phyloP scores from a whole-genome alignment of 2,329 filamentous ascomycete genomes.

The Epichloe sibirici region DNA sequence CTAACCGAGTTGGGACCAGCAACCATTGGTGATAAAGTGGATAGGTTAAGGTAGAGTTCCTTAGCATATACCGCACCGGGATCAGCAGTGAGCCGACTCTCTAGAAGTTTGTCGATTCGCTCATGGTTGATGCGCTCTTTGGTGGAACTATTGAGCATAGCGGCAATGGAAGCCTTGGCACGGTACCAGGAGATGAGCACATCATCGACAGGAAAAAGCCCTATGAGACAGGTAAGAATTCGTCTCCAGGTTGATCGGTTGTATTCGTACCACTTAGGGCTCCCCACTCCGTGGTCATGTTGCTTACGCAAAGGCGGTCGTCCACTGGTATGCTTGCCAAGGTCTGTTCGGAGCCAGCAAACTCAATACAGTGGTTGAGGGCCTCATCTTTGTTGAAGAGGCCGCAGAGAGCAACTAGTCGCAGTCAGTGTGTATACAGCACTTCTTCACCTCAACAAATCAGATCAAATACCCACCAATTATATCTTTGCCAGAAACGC shows the following conservation, averaged over 20 bases:
- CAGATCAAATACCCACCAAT: no score
- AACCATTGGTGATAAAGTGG: conserved; percentile 72
- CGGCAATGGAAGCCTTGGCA: conserved; percentile 60
- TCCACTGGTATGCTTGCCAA: conserved; percentile 61
- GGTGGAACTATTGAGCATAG: conserved; percentile 38
- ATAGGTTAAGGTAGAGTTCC: conserved; percentile 67
- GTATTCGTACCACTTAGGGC: conserved; percentile 32
- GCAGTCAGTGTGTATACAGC: conserved; percentile 27
- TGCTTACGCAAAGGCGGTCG: conserved; percentile 51
- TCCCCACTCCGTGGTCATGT: conserved; percentile 78
- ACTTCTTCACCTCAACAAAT: no score
- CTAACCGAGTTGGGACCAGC: conserved; percentile 88
- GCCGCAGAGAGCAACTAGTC: conserved; percentile 76
- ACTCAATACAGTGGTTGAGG: conserved; percentile 83
- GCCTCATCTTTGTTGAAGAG: conserved; percentile 84
- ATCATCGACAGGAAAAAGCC: conserved; percentile 62
- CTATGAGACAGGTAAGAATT: not conserved
- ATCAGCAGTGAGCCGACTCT: conserved; percentile 57
- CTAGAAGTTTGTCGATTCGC: conserved; percentile 58
- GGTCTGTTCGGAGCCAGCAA: conserved; percentile 68
- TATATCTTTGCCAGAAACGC: conserved; percentile 35
- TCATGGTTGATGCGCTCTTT: conserved; percentile 58
- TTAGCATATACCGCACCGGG: conserved; percentile 73
- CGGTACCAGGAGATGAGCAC: conserved; percentile 63
- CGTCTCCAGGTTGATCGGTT: no score